Evolutionary conservation across 2,329 filamentous ascomycete genomes (phyloP).

Genomic region (Neurospora sp.): DNA sequence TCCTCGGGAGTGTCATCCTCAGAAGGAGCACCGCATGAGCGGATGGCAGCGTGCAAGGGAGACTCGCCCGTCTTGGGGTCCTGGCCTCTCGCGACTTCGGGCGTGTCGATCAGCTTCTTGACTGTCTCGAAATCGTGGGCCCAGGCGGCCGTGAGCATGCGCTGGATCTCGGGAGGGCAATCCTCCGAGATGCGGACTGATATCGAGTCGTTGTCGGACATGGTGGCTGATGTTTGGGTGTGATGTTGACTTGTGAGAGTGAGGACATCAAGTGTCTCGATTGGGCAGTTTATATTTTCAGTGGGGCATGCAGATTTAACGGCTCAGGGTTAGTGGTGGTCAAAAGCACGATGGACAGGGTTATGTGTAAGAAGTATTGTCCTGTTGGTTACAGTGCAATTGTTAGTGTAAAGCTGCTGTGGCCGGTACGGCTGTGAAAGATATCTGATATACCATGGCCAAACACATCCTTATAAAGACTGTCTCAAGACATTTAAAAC

Average conservation of each 20-base stretch:
- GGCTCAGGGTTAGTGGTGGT: background rate
- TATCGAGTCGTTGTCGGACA: constrained; percentile 37
- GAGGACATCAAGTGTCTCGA: background rate
- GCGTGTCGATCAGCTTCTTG: constrained; percentile 56
- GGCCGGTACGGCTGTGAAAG: background rate
- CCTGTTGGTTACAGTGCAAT: background rate
- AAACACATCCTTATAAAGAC: too few relatives aligned
- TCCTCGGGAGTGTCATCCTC: constrained; percentile 24
- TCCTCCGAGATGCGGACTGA: constrained; percentile 41
- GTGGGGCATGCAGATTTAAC: background rate
- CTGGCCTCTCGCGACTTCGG: constrained; percentile 61
- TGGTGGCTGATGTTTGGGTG: constrained; percentile 6
- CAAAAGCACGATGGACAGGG: background rate
- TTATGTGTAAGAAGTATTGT: background rate
- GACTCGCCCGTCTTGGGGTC: constrained; percentile 80
- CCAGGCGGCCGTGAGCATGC: constrained; percentile 47
- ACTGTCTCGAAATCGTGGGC: constrained; percentile 54
- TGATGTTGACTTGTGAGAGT: background rate
- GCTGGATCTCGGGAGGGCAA: constrained; percentile 40
- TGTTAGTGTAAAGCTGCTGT: background rate
- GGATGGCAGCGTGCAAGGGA: constrained; percentile 82
- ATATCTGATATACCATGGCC: too few relatives aligned
- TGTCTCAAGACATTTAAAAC: too few relatives aligned
- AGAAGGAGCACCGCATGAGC: constrained; percentile 48
- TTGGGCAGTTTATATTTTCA: background rate